A percentile compares a stretch with the other conserved stretches of the same genome.
phyloP scores from a whole-genome alignment of 305 asterid species.

The Solanum hybrid region DNA sequence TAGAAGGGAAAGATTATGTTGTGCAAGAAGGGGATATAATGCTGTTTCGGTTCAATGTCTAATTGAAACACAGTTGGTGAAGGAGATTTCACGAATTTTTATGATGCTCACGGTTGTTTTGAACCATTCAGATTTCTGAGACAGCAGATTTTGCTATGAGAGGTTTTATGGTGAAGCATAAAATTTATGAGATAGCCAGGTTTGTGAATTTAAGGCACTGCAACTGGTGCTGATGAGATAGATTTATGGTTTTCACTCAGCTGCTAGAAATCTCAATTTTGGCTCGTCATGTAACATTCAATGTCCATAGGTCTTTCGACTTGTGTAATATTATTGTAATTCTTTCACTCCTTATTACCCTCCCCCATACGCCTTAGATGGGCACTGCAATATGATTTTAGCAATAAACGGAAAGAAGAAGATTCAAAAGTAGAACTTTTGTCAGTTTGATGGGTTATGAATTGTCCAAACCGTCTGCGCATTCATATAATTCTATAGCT shows the following conservation, averaged over 20 bases:
- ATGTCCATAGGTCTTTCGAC: not conserved
- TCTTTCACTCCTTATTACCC: not conserved
- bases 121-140: not conserved
- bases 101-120: not conserved
- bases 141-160: not conserved
- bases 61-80: constrained; percentile 10
- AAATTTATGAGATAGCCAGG: not conserved
- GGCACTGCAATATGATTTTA: not conserved
- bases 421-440: not conserved
- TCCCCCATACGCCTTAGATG: not conserved
- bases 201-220: not conserved
- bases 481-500: not conserved
- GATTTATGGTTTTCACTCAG: not conserved
- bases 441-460: not conserved
- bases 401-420: not conserved
- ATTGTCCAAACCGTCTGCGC: not conserved
- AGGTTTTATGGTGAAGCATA: not conserved
- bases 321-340: not conserved
- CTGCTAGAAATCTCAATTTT: not conserved
- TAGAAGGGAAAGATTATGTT: constrained; percentile 87
- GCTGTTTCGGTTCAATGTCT: constrained; percentile 88
- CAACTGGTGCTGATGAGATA: not conserved
- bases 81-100: not conserved
- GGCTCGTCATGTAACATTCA: constrained; percentile 3
- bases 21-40: constrained; percentile 93